phyloP scores from a whole-genome alignment of 2,329 filamentous ascomycete species.

The Hymenoscyphus fraxineus region DNA sequence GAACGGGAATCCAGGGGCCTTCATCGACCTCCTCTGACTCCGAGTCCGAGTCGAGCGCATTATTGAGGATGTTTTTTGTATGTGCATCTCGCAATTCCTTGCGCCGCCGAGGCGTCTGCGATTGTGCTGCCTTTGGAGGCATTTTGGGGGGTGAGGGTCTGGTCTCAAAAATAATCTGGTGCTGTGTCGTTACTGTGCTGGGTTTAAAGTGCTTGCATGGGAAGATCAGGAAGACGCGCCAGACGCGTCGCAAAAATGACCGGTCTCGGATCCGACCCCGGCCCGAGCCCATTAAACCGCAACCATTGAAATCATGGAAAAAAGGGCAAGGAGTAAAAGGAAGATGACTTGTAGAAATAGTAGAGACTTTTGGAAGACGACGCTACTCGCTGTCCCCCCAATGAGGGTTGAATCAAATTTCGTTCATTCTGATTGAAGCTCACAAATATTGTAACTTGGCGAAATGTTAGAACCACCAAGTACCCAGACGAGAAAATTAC shows the following conservation, averaged over 20 bases:
- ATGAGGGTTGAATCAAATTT: no score
- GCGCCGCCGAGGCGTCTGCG: constrained; percentile 18
- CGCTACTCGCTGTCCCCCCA: no score
- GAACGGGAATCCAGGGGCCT: constrained; percentile 76
- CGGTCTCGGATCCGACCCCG: neutral
- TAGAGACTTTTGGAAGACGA: no score
- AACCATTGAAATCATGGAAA: neutral
- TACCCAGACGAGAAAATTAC: neutral
- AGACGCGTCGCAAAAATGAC: neutral
- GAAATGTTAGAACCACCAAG: no score
- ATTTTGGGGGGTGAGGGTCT: constrained; percentile 21
- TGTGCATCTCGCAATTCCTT: constrained; percentile 34
- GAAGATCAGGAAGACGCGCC: constrained; percentile 16
- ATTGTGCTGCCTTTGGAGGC: constrained; percentile 25
- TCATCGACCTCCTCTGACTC: constrained; percentile 45
- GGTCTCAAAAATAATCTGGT: neutral
- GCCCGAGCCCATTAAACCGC: neutral
- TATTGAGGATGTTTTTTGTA: constrained; percentile 40
- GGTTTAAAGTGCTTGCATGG: constrained; percentile 16
- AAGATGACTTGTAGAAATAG: no score
- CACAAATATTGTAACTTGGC: no score
- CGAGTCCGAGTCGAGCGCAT: constrained; percentile 10
- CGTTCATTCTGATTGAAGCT: no score
- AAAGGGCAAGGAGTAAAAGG: no score
- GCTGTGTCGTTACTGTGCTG: constrained; percentile 18